Base-by-base conservation (phyloP, 2,329 filamentous ascomycete species). In the Huntiella decipiens region DNA sequence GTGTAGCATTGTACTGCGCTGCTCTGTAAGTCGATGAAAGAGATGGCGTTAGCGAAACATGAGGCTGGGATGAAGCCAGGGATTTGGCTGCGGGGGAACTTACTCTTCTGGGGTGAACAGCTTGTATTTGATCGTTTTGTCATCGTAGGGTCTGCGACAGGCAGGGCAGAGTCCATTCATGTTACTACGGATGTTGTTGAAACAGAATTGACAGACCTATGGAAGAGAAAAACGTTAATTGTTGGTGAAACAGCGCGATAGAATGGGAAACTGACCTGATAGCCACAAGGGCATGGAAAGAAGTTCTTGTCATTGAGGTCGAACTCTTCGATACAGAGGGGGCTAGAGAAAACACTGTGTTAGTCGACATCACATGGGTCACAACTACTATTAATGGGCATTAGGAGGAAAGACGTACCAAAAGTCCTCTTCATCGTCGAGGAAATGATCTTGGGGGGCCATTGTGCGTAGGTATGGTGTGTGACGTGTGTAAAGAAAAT, bases 141-240 rank as follows among this genome's bases (percentile, higher is more conserved):
- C 92, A 61, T 95, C 86, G 61, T 98, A 98, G 4, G 85, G 81
- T 60, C 91, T 74, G 63, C 91, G 77, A 61, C 91, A 98, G 54
- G 93, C 93, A n/a, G 91, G 91, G 62, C 91, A 98, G 48, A 95
- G 73, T 33, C 88, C 87, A 59, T 95, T 96, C 73, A 94, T 86
- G 56, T 95, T 95, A 56, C 82, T 93, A 65, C 92, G 93, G 61
- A 98, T 92, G 61, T 96, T 98, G 65, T 98, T 95, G 68, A 88
- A 98, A 66, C 91, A 98, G 65, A 98, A 98, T 68, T 98, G 92
- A 64, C 91, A 98, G 61, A 98, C 88, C 87, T 95, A 38, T 10
- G 13, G 28, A 44, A 33, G 4, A 19, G 19, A 1, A 15, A 31
- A 4, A 5, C 4, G 31, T 15, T 36, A 39, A 13, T 22, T 42